These are phyloP conservation scores for Pseudocercospora pini-densiflorae DNA, from an alignment of 2,329 filamentous ascomycete species.

Conservation along the genomic window DNA sequence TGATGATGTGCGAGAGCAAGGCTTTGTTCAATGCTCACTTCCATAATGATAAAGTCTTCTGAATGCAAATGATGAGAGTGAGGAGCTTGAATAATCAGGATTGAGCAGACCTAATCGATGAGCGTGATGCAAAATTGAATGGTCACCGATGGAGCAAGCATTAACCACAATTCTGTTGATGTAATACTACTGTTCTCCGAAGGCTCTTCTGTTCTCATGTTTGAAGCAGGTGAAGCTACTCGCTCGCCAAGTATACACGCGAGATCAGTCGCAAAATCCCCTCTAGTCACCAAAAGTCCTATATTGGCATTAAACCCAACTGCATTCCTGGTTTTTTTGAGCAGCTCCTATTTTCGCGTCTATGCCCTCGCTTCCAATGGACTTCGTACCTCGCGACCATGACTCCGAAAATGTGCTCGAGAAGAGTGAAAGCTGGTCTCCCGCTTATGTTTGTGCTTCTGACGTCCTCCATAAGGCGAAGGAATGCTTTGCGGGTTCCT, in stretches of 20 bases:
- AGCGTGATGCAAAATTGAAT: too few species aligned
- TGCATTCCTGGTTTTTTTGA: not conserved
- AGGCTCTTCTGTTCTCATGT: not conserved
- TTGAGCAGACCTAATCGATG: too few species aligned
- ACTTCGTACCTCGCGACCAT: not conserved
- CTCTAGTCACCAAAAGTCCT: not conserved
- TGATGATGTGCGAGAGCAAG: too few species aligned
- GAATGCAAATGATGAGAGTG: too few species aligned
- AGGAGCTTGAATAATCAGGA: too few species aligned
- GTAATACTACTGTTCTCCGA: not conserved
- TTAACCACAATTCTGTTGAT: not conserved
- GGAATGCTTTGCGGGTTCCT: constrained; percentile 30
- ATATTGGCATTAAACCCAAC: not conserved
- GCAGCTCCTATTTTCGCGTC: not conserved
- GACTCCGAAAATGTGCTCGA: not conserved
- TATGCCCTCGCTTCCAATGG: not conserved
- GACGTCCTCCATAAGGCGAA: constrained; percentile 6
- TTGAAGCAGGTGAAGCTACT: not conserved
- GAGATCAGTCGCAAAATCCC: not conserved
- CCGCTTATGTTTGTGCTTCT: not conserved
- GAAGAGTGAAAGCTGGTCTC: not conserved
- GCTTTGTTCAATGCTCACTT: too few species aligned
- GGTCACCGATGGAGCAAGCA: too few species aligned
- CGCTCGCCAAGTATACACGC: not conserved
- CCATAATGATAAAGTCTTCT: too few species aligned